These are phyloP conservation scores for Yamadazyma dendronema DNA, from an alignment of 1,139 yeast species.

Conservation along the genomic window DNA sequence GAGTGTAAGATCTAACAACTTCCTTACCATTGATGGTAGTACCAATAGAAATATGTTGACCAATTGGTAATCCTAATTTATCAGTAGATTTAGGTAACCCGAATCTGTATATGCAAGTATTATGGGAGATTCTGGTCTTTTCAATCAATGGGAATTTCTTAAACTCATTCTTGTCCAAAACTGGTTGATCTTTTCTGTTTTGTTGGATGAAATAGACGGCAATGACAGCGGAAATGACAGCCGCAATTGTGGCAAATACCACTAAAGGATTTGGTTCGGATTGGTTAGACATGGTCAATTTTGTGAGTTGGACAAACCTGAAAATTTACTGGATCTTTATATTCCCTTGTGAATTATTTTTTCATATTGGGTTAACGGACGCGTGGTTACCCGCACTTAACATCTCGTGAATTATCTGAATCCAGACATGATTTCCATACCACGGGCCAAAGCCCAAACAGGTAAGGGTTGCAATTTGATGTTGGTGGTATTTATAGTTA, in stretches of 20 bases:
- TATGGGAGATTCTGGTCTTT: slow-evolving; percentile 76
- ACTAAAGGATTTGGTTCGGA: slow-evolving; percentile 38
- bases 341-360: slow-evolving; percentile 2
- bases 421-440: background rate
- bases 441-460: background rate
- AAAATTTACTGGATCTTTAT: slow-evolving; percentile 2
- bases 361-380: slow-evolving; percentile 1
- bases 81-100: slow-evolving; percentile 77
- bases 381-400: background rate
- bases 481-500: too few species aligned
- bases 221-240: slow-evolving; percentile 38
- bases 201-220: slow-evolving; percentile 38
- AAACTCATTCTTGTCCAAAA: slow-evolving; percentile 64
- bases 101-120: slow-evolving; percentile 82
- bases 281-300: slow-evolving; percentile 1
- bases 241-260: slow-evolving; percentile 42
- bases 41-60: slow-evolving; percentile 84
- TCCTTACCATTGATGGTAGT: slow-evolving; percentile 72
- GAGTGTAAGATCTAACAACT: slow-evolving; percentile 89
- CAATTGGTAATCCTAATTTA: slow-evolving; percentile 86
- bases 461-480: too few species aligned
- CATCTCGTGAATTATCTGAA: background rate
- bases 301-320: background rate
- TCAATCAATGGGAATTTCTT: slow-evolving; percentile 81
- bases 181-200: slow-evolving; percentile 44